A percentile compares a stretch with the other conserved stretches of the same genome.
Evolutionary conservation across 352 stramenopile species (phyloP).

Genomic region (Globisporangium cylindrosporum): DNA sequence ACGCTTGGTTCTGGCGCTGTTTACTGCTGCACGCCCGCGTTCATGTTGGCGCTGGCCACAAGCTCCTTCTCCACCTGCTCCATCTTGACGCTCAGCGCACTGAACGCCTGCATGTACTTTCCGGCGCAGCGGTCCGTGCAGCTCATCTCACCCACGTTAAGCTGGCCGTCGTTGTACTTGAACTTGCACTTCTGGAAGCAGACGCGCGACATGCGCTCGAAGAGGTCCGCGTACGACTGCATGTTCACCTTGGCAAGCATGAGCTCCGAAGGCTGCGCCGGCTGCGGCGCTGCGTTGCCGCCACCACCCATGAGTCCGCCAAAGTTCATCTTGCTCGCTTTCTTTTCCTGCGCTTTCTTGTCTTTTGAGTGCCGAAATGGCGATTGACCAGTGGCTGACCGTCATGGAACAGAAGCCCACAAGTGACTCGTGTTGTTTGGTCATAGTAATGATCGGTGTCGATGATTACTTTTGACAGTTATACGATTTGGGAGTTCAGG

Average conservation of each 20-base stretch:
- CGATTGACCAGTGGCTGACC: neutral
- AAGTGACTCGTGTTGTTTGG: no score
- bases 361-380: neutral
- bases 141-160: slow-evolving; percentile 97
- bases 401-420: no score
- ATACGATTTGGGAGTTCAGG: no score
- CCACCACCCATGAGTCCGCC: slow-evolving; percentile 65
- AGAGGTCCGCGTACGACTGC: slow-evolving; percentile 89
- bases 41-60: slow-evolving; percentile 62
- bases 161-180: slow-evolving; percentile 95
- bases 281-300: slow-evolving; percentile 40
- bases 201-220: slow-evolving; percentile 87
- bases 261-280: slow-evolving; percentile 74
- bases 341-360: slow-evolving; percentile 1
- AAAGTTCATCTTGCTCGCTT: slow-evolving; percentile 60
- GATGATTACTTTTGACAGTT: no score
- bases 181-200: slow-evolving; percentile 95
- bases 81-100: slow-evolving; percentile 93
- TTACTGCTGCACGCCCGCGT: slow-evolving; percentile 40
- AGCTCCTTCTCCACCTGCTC: slow-evolving; percentile 94
- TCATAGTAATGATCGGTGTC: no score
- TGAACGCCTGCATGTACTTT: slow-evolving; percentile 98
- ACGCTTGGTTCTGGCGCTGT: neutral
- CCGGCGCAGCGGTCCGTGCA: slow-evolving; percentile 97
- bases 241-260: slow-evolving; percentile 91